Percentiles rank a stretch among this genome's conserved stretches.
Conservation (phyloP, 805 yeast genomes). For the Candida boidinii region DNA sequence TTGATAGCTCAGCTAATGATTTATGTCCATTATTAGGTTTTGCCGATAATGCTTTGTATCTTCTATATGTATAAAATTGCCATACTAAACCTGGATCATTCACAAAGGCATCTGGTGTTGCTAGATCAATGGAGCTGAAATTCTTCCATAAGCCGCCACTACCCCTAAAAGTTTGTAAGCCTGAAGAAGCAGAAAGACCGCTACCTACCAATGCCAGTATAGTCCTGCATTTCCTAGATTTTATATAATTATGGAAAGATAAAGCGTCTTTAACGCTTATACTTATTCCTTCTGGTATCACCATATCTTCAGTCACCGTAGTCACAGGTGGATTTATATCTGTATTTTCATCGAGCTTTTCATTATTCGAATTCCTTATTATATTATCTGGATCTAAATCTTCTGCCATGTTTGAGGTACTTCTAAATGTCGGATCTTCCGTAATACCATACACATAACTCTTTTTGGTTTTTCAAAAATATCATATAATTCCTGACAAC, state of each 20-base stretch:
- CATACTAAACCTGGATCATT: slow-evolving; percentile 81
- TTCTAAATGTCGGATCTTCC: background rate
- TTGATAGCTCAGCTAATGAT: slow-evolving; percentile 58
- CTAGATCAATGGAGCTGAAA: slow-evolving; percentile 72
- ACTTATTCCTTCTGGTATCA: background rate
- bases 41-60: slow-evolving; percentile 57
- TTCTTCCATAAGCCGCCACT: slow-evolving; percentile 70
- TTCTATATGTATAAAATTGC: slow-evolving; percentile 74
- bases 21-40: slow-evolving; percentile 68
- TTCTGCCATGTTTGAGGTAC: too few relatives aligned
- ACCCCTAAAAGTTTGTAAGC: slow-evolving; percentile 67
- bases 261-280: slow-evolving; percentile 3
- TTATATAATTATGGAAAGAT: slow-evolving; percentile 37
- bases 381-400: too few relatives aligned
- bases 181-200: slow-evolving; percentile 72
- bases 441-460: background rate
- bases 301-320: background rate
- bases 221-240: slow-evolving; percentile 29
- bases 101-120: slow-evolving; percentile 87
- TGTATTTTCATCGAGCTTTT: background rate
- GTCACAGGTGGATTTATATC: background rate
- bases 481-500: too few relatives aligned
- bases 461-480: too few relatives aligned
- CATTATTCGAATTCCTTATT: background rate
- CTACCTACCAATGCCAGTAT: slow-evolving; percentile 72